Base-by-base conservation (phyloP, 805 yeast genomes). In the Yamadazyma phyllophila region DNA sequence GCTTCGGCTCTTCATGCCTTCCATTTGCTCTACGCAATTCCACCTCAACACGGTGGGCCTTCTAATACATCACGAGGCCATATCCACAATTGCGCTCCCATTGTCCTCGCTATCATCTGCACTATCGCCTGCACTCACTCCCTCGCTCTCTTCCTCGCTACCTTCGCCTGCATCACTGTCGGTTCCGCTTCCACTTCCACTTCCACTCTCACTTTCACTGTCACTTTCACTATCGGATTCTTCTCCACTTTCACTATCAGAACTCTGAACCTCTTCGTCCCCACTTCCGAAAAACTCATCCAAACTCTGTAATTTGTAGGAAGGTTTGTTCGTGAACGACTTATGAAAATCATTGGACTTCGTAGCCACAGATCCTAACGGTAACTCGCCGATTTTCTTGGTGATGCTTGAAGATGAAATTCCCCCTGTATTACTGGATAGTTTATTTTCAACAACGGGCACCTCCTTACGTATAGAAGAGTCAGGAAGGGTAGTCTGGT, bases 241-340 rank as follows among this genome's bases (percentile, higher is more conserved):
- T 2, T 42, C 48, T 12, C 34, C 45, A 12, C 49, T 51, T 11
- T 42, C 52, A 6, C 41, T 48, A 11, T 52, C 56, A 3, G 47
- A 29, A n/a, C 31, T 53, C 2, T 36, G 37, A 9, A 42, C 52
- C 14, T 49, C 57, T 6, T 43, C 50, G 2, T 63, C 67, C 8
- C 60, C 66, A 15, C 57, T 43, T 44, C 69, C 85, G 54, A 91
- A 82, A 61, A 91, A 91, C 50, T 91, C 98, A 58, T 91, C 97
- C 46, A 91, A 66, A 46, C 91, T 85, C 61, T 88, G 96, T 32
- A 86, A 63, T 48, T 79, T 77, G 56, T 81, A 83, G 44, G 69
- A 54, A 1, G 57, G 53, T 29, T 45, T 40, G 5, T 37, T 43
- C 3, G 39, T 16, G 13, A 27, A 20, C 2, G 40, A 8, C 13